Evolutionary conservation across 176 grass and related monocot genomes (phyloP).

Genomic region (Triticum aestivum): DNA sequence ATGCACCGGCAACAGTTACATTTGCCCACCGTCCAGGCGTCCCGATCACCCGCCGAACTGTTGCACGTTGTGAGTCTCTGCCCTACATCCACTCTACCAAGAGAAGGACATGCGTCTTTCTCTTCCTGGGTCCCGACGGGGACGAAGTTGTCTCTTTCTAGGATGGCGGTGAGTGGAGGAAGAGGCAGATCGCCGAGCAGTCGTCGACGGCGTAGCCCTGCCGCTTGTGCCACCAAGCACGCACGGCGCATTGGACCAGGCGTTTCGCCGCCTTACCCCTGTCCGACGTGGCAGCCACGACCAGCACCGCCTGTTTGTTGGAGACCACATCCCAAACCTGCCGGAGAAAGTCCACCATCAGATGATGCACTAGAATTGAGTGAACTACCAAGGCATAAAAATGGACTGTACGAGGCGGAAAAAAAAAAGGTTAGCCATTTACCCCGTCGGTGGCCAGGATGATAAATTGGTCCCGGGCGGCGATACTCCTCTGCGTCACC

Average conservation of each 20-base stretch:
- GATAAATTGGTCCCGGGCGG: too few relatives aligned
- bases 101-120: too few relatives aligned
- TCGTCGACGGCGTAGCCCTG: conserved; percentile 74
- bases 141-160: neutral
- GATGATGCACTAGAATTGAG: neutral
- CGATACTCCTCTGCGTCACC: too few relatives aligned
- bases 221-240: conserved; percentile 62
- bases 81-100: neutral
- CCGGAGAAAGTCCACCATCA: neutral
- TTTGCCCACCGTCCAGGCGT: neutral
- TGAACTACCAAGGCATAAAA: too few relatives aligned
- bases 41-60: neutral
- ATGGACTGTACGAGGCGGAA: neutral
- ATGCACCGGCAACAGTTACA: conserved; percentile 9
- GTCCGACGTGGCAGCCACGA: conserved; percentile 58
- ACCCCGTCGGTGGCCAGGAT: too few relatives aligned
- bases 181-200: conserved; percentile 92
- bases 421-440: too few relatives aligned
- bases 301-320: conserved; percentile 79
- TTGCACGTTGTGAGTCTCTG: conserved; percentile 15
- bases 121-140: neutral
- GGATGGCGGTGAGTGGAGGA: conserved; percentile 46
- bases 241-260: conserved; percentile 64
- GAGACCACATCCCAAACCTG: conserved; percentile 95
- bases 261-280: conserved; percentile 66